These are phyloP conservation scores for Conticribra guillardii DNA, from an alignment of 108 stramenopile genomes.

Conservation along the genomic window DNA sequence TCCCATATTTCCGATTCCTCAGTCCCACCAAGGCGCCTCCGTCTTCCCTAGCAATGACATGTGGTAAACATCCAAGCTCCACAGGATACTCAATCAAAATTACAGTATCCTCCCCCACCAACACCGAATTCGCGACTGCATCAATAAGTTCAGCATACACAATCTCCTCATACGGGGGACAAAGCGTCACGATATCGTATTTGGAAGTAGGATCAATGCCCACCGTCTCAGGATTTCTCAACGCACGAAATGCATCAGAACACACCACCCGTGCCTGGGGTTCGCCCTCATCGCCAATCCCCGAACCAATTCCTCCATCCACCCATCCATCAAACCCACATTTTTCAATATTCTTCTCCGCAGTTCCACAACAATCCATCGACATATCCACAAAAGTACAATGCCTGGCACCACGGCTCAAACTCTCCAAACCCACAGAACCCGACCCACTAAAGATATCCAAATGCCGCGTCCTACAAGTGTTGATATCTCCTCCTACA, in stretches of 20 bases:
- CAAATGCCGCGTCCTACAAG: slow-evolving; percentile 64
- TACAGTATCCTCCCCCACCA: slow-evolving; percentile 86
- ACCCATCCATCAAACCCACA: slow-evolving; percentile 72
- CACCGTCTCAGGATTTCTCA: slow-evolving; percentile 81
- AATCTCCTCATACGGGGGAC: slow-evolving; percentile 97
- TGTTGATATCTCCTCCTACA: slow-evolving; percentile 15
- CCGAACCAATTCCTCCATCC: slow-evolving; percentile 33
- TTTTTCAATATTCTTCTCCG: slow-evolving; percentile 71
- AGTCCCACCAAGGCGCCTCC: slow-evolving; percentile 86
- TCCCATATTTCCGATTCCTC: slow-evolving; percentile 94
- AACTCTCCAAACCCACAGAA: slow-evolving; percentile 90
- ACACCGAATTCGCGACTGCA: slow-evolving; percentile 73
- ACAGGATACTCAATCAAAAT: slow-evolving; percentile 95
- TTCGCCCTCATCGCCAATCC: slow-evolving; percentile 46
- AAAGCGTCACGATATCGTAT: slow-evolving; percentile 89
- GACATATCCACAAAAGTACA: slow-evolving; percentile 89
- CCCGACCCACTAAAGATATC: slow-evolving; percentile 96
- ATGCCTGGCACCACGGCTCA: slow-evolving; percentile 89
- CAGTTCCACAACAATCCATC: slow-evolving; percentile 71
- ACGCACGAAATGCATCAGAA: slow-evolving; percentile 82
- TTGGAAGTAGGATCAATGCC: slow-evolving; percentile 68
- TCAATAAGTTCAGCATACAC: slow-evolving; percentile 90
- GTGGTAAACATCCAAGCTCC: slow-evolving; percentile 91
- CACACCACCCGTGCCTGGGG: slow-evolving; percentile 69
- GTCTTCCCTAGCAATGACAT: slow-evolving; percentile 66